phyloP scores from a whole-genome alignment of 768 basidiomycete species.

The Tulasnella sp. region DNA sequence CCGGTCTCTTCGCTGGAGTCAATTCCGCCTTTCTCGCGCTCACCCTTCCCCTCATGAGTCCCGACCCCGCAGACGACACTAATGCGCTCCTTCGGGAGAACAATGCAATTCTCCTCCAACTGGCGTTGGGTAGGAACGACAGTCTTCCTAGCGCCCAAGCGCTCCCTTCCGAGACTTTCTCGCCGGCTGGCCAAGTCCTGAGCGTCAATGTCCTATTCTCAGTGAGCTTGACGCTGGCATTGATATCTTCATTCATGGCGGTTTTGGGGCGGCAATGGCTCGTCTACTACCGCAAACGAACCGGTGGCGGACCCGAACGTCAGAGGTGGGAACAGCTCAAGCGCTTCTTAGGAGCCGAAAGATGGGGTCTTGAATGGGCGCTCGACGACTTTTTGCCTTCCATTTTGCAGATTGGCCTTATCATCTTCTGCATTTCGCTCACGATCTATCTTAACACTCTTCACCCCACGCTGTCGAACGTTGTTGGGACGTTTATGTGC shows the following conservation, averaged over 20 bases:
- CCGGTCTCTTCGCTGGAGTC: neutral
- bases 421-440: neutral
- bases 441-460: neutral
- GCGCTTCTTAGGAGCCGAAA: neutral
- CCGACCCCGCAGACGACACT: neutral
- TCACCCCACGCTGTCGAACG: neutral
- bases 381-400: neutral
- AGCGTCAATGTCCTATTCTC: neutral
- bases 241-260: neutral
- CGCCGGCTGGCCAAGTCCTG: neutral
- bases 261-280: neutral
- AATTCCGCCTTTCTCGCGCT: neutral
- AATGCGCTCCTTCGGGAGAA: neutral
- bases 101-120: neutral
- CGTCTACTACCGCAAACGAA: neutral
- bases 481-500: neutral
- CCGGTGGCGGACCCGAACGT: neutral
- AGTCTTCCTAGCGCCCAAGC: neutral
- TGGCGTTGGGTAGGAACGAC: neutral
- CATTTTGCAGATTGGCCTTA: neutral
- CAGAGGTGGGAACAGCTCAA: neutral
- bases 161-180: neutral
- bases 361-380: neutral
- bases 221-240: neutral
- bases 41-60: neutral